phyloP scores from a whole-genome alignment of 441 rosid species.

The Kokia cookei region DNA sequence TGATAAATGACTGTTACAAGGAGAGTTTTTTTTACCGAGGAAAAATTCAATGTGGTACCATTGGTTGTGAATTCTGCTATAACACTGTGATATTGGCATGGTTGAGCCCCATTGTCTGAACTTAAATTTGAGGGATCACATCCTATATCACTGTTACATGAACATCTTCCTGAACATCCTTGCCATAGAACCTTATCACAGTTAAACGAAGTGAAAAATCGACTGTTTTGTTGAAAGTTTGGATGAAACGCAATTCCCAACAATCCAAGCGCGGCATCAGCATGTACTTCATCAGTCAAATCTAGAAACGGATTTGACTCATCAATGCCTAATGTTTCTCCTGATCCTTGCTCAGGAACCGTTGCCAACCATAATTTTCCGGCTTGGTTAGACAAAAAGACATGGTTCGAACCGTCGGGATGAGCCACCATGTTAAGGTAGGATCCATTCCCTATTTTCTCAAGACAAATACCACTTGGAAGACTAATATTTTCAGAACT shows the following conservation, averaged over 20 bases:
- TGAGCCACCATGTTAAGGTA: constrained; percentile 87
- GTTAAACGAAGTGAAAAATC: constrained; percentile 82
- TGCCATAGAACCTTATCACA: constrained; percentile 81
- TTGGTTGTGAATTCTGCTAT: constrained; percentile 77
- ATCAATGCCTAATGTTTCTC: constrained; percentile 46
- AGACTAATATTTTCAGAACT: constrained; percentile 35
- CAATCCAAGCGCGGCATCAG: constrained; percentile 59
- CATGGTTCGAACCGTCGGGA: constrained; percentile 88
- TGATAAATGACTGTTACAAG: not conserved
- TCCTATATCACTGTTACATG: constrained; percentile 82
- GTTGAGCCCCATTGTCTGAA: constrained; percentile 62
- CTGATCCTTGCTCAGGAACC: constrained; percentile 74
- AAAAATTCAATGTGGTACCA: constrained; percentile 46
- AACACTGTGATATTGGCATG: constrained; percentile 75
- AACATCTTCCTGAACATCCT: constrained; percentile 75
- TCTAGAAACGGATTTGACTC: constrained; percentile 71
- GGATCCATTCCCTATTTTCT: constrained; percentile 78
- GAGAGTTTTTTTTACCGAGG: constrained; percentile 36
- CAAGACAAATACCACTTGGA: constrained; percentile 71
- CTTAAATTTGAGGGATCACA: constrained; percentile 85
- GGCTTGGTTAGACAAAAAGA: constrained; percentile 67
- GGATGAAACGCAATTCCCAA: constrained; percentile 95
- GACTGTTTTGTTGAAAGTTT: constrained; percentile 63
- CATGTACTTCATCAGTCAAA: constrained; percentile 76
- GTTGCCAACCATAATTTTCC: constrained; percentile 75